Evolutionary conservation across 139 green algal genomes (phyloP).

Genomic region (Trebouxia sp.): DNA sequence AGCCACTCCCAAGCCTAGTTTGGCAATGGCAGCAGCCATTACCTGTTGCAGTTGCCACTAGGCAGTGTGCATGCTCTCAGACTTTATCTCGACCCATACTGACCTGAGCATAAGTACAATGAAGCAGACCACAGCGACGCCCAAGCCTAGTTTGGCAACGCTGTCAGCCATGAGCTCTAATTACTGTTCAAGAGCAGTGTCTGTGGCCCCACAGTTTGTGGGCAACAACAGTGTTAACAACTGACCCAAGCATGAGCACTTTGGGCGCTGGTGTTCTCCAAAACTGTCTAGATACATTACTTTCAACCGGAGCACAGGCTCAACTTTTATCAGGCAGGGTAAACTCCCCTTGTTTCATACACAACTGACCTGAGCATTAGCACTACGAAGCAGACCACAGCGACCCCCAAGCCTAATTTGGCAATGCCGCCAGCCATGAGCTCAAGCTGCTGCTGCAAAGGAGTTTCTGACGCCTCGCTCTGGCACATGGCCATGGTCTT

Average conservation of each 20-base stretch:
- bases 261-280: no score
- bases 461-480: slow-evolving; percentile 81
- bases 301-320: no score
- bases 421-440: slow-evolving; percentile 87
- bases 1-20: no score
- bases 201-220: slow-evolving; percentile 66
- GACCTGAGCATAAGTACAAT: slow-evolving; percentile 87
- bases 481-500: slow-evolving; percentile 86
- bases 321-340: no score
- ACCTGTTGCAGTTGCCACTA: no score
- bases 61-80: no score
- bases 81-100: no score
- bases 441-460: slow-evolving; percentile 92
- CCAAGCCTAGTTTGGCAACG: slow-evolving; percentile 96
- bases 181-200: slow-evolving; percentile 94
- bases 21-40: no score
- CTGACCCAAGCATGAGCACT: no score
- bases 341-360: no score
- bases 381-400: slow-evolving; percentile 87
- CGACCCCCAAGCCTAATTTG: slow-evolving; percentile 94
- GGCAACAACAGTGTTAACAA: no score
- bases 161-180: slow-evolving; percentile 80
- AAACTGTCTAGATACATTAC: no score
- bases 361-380: slow-evolving; percentile 80
- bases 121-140: slow-evolving; percentile 88